Base-by-base conservation (phyloP, 2,329 filamentous ascomycete genomes). In the Chrysoporthe austroafricana region DNA sequence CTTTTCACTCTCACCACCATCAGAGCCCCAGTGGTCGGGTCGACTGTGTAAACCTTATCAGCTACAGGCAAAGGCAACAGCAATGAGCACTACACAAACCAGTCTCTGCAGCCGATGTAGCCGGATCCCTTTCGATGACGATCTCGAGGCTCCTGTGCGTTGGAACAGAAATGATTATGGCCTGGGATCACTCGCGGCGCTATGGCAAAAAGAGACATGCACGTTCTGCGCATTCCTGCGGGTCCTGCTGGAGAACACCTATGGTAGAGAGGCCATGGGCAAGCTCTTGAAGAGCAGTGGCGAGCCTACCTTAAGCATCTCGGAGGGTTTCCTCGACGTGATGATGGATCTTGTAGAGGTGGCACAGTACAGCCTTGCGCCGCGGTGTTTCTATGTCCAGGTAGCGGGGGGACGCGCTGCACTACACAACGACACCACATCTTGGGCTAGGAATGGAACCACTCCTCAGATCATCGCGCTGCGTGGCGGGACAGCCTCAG, bases 101-200 rank as follows among this genome's bases (percentile, higher is more conserved):
- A 39, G 54, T 1, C 39, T 60, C n/a, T 60, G 57, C 57, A 44
- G 36, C 32, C 18, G 18, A 60, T 60, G 39, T 13, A 60, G 39
- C 57, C 39, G 13, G 39, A 44, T 60, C 18, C 9, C 36, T n/a
- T 44, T 60, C 57, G 36, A 60, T 8, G 57, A 60, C 14, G 57
- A 60, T 6, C 57, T 60, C 36, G 13, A 16, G 21, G 9, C 13
- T 2, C 57, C 57, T 21, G 39, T 18, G 2, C 34, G 43, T 3
- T 59, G 57, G 57, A 59, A n/a, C 36, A 59, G 11, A 21, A 11
- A 26, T 2, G n/a, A 16, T 13, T 26, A 43, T n/a, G 39, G 4
- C 13, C 57, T 43, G n/a, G 57, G 57, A 43, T 13, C 39, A 9
- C 39, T 59, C 18, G 13, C 36, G 13, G 11, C 16, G 4, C 16